Percentiles rank a stretch among this genome's conserved stretches.
Conservation (phyloP, 352 stramenopile genomes). For the Pythium rhizo-oryzae region DNA sequence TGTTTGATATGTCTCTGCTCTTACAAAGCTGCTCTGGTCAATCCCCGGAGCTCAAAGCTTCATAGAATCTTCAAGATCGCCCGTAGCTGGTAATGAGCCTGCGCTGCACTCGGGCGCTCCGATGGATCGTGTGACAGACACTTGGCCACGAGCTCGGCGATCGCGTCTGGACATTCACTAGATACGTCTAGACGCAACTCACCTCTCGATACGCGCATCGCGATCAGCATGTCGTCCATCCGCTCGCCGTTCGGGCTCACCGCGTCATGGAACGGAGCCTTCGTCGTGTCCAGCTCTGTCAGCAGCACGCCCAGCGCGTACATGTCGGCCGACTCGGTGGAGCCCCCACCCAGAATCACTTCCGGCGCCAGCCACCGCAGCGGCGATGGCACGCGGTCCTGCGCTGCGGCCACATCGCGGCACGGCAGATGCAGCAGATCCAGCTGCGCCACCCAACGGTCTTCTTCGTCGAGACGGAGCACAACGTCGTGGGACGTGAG, state of each 20-base stretch:
- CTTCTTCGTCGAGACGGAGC: no score
- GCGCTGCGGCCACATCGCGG: not conserved
- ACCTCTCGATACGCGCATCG: constrained; percentile 63
- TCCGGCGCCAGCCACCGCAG: constrained; percentile 49
- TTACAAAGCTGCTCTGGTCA: no score
- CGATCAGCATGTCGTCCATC: constrained; percentile 66
- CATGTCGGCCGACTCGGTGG: constrained; percentile 18
- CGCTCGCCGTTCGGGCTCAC: constrained; percentile 63
- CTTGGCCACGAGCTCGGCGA: constrained; percentile 51
- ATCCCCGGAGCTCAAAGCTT: no score
- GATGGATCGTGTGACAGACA: constrained; percentile 65
- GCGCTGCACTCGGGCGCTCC: constrained; percentile 54
- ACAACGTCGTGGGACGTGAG: no score
- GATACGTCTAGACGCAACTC: constrained; percentile 65
- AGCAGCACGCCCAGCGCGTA: constrained; percentile 47
- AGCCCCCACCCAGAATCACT: constrained; percentile 23
- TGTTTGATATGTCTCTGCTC: no score
- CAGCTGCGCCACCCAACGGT: not conserved
- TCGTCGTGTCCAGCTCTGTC: constrained; percentile 69
- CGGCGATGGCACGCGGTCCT: constrained; percentile 23
- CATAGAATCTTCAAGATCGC: no score
- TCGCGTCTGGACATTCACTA: constrained; percentile 43
- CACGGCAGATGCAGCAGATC: not conserved
- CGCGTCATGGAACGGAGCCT: constrained; percentile 59
- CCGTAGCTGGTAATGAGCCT: no score